These are phyloP conservation scores for Fusarium continuum DNA, from an alignment of 2,329 filamentous ascomycete genomes.

Conservation along the genomic window DNA sequence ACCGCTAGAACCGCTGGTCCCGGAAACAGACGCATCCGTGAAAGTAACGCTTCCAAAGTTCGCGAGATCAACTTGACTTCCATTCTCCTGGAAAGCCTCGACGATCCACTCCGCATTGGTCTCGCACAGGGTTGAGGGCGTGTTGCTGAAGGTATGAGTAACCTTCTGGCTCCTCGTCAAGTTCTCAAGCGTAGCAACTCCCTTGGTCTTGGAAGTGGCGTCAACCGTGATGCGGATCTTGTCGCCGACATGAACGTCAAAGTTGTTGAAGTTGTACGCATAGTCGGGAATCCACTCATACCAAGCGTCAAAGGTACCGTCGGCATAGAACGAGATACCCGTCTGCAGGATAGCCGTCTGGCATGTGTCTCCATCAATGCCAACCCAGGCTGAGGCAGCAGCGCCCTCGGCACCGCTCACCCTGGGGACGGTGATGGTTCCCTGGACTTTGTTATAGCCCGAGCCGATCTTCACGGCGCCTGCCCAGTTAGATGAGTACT, in stretches of 20 bases:
- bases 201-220: constrained; percentile 1
- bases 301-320: constrained; percentile 54
- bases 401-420: constrained; percentile 1
- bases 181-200: constrained; percentile 53
- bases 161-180: constrained; percentile 60
- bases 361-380: constrained; percentile 59
- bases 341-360: constrained; percentile 53
- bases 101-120: constrained; percentile 72
- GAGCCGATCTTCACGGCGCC: constrained; percentile 1
- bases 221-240: constrained; percentile 42
- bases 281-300: constrained; percentile 58
- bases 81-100: constrained; percentile 52
- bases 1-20: neutral
- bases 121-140: constrained; percentile 57
- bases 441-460: constrained; percentile 11
- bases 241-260: constrained; percentile 45
- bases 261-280: constrained; percentile 51
- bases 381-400: constrained; percentile 50
- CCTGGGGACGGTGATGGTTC: constrained; percentile 6
- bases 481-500: constrained; percentile 13
- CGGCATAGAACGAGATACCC: constrained; percentile 52
- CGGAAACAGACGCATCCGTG: neutral
- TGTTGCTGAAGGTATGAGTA: constrained; percentile 59
- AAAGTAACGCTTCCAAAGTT: constrained; percentile 41
- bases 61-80: constrained; percentile 42